Percentiles rank a stretch among this genome's conserved stretches.
Evolutionary conservation across 495 filamentous ascomycete genomes (phyloP).

Genomic region (Neurospora africana): DNA sequence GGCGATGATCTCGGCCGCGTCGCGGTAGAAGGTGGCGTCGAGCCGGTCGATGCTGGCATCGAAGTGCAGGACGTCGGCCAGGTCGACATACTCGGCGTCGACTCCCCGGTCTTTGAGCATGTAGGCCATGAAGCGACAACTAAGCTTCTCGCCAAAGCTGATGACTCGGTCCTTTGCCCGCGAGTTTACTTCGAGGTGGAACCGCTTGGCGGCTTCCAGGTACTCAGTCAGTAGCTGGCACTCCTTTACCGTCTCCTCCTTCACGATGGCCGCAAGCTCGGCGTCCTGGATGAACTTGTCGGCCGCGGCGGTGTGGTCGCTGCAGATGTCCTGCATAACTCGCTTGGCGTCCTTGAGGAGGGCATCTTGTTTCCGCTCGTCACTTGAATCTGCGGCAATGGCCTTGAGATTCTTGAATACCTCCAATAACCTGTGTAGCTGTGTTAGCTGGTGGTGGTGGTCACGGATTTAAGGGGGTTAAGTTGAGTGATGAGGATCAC

Average conservation of each 20-base stretch:
- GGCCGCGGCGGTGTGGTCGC: slow-evolving; percentile 62
- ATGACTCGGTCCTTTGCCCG: slow-evolving; percentile 82
- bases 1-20: slow-evolving; percentile 51
- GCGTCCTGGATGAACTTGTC: slow-evolving; percentile 48
- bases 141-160: slow-evolving; percentile 87
- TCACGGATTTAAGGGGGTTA: not conserved
- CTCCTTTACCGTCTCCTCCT: slow-evolving; percentile 58
- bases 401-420: slow-evolving; percentile 55
- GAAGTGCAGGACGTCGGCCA: slow-evolving; percentile 63
- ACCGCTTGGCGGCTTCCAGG: slow-evolving; percentile 43
- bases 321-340: slow-evolving; percentile 62
- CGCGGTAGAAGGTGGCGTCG: slow-evolving; percentile 70
- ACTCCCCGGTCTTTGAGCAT: slow-evolving; percentile 65
- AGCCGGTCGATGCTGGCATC: slow-evolving; percentile 47
- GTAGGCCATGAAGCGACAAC: slow-evolving; percentile 77
- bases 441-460: not conserved
- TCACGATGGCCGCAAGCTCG: slow-evolving; percentile 46
- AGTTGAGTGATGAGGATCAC: slow-evolving; percentile 4
- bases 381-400: slow-evolving; percentile 56
- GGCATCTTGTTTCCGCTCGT: slow-evolving; percentile 48
- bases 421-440: slow-evolving; percentile 34
- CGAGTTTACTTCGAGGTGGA: slow-evolving; percentile 61
- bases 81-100: slow-evolving; percentile 75
- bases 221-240: slow-evolving; percentile 52
- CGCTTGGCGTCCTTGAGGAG: slow-evolving; percentile 60